These are phyloP conservation scores for Lipomyces japonicus DNA, from an alignment of 805 yeast species.

Conservation along the genomic window DNA sequence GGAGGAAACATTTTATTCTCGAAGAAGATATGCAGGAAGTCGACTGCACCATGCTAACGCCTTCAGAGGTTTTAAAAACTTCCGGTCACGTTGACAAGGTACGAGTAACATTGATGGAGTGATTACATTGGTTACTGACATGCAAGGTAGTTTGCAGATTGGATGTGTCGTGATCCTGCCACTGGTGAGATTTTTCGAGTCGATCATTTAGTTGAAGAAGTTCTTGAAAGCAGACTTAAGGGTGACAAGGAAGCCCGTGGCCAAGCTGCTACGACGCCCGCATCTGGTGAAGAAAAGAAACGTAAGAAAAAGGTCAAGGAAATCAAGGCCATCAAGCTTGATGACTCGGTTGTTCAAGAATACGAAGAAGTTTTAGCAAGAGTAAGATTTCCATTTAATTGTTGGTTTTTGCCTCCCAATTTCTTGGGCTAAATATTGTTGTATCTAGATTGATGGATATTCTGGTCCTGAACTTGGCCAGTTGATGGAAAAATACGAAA, in stretches of 20 bases:
- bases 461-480: slow-evolving; percentile 92
- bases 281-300: slow-evolving; percentile 81
- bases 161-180: slow-evolving; percentile 96
- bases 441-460: slow-evolving; percentile 71
- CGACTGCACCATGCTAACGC: slow-evolving; percentile 96
- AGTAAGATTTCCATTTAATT: slow-evolving; percentile 3
- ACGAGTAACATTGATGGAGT: background rate
- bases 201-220: slow-evolving; percentile 97
- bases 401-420: background rate
- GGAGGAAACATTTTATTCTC: slow-evolving; percentile 96
- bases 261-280: slow-evolving; percentile 52
- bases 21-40: slow-evolving; percentile 99
- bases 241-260: slow-evolving; percentile 99
- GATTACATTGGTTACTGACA: background rate
- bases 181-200: slow-evolving; percentile 99
- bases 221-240: slow-evolving; percentile 88
- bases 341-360: slow-evolving; percentile 71
- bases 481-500: slow-evolving; percentile 73
- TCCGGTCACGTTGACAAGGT: slow-evolving; percentile 96
- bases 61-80: slow-evolving; percentile 94
- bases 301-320: slow-evolving; percentile 95
- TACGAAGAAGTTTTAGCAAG: slow-evolving; percentile 79
- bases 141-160: slow-evolving; percentile 70
- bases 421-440: slow-evolving; percentile 36
- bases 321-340: slow-evolving; percentile 76